These are phyloP conservation scores for Xylaria grammica DNA, from an alignment of 495 filamentous ascomycete genomes.

Conservation along the genomic window DNA sequence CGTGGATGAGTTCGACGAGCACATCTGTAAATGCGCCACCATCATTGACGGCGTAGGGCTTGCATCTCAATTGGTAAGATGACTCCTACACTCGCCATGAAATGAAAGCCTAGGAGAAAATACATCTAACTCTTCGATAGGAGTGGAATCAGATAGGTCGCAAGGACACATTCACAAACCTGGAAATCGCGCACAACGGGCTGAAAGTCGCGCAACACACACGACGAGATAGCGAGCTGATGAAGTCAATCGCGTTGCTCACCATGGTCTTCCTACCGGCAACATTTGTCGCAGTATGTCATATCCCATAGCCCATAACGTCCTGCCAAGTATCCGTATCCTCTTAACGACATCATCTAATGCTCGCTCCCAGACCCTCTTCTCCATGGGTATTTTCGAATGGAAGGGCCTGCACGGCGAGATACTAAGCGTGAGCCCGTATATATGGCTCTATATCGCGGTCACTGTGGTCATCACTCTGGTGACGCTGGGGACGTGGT, in stretches of 20 bases:
- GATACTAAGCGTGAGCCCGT: background rate
- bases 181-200: slow-evolving; percentile 15
- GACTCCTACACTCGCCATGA: no score
- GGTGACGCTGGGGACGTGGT: slow-evolving; percentile 3
- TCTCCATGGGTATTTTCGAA: slow-evolving; percentile 6
- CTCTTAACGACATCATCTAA: background rate
- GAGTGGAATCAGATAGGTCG: slow-evolving; percentile 20
- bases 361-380: background rate
- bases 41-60: slow-evolving; percentile 13
- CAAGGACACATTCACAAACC: slow-evolving; percentile 11
- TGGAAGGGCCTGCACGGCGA: background rate
- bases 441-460: background rate
- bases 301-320: background rate
- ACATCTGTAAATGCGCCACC: background rate
- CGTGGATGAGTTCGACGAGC: slow-evolving; percentile 14
- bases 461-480: slow-evolving; percentile 1
- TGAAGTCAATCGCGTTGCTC: slow-evolving; percentile 32
- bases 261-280: slow-evolving; percentile 31
- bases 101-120: no score
- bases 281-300: slow-evolving; percentile 28
- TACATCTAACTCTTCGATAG: no score
- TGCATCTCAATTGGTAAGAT: slow-evolving; percentile 11
- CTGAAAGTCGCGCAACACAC: slow-evolving; percentile 17
- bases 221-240: slow-evolving; percentile 21
- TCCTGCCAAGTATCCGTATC: background rate